These are phyloP conservation scores for Dioscorea zingiberensis DNA, from an alignment of 106 monocot species.

Conservation along the genomic window DNA sequence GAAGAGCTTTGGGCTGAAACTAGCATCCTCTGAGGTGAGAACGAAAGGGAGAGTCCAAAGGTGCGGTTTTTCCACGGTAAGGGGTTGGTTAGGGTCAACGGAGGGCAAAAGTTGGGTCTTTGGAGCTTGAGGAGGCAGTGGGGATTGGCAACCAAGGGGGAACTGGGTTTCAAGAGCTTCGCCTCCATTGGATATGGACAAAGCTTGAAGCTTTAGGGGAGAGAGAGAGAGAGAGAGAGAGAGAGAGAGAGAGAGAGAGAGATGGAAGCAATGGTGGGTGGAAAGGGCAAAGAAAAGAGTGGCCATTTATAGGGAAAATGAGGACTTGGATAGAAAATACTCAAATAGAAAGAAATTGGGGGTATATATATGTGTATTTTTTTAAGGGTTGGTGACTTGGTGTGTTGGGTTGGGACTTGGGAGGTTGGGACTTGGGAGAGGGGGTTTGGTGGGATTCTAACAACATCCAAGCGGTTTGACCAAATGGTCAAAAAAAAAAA, in stretches of 20 bases:
- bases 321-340: neutral
- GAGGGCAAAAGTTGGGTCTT: neutral
- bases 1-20: slow-evolving; percentile 1
- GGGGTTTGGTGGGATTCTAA: too few relatives aligned
- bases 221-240: too few relatives aligned
- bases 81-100: neutral
- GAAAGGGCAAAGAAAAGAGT: neutral
- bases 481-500: too few relatives aligned
- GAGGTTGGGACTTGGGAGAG: too few relatives aligned
- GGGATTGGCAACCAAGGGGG: neutral
- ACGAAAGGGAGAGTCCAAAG: neutral
- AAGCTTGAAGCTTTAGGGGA: too few relatives aligned
- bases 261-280: neutral
- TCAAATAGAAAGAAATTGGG: too few relatives aligned
- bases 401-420: too few relatives aligned
- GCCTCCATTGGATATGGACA: neutral
- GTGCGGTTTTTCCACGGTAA: neutral
- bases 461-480: too few relatives aligned
- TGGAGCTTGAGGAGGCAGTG: neutral
- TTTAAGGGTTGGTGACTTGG: too few relatives aligned
- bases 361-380: too few relatives aligned
- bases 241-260: too few relatives aligned
- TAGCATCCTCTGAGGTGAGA: neutral
- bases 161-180: neutral
- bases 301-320: neutral